A percentile compares a stretch with the other conserved stretches of the same genome.
These are phyloP conservation scores for Calocera cornea DNA, from an alignment of 768 basidiomycete species.

Conservation along the genomic window DNA sequence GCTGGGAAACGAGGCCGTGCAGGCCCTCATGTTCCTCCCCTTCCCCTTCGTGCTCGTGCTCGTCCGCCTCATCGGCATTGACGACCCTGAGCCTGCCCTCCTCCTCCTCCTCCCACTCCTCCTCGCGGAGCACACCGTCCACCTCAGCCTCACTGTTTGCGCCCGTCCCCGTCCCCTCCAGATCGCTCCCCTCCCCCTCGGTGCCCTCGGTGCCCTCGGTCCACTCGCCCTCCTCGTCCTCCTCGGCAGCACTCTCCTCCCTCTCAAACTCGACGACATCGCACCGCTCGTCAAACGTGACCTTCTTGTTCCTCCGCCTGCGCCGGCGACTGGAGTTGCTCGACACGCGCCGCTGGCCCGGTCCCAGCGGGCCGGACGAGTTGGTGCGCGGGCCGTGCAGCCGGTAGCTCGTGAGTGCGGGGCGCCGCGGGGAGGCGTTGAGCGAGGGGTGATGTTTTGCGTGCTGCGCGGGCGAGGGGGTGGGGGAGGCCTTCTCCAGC, in stretches of 20 bases:
- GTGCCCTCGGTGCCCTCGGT: background rate
- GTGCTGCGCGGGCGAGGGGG: background rate
- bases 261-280: constrained; percentile 72
- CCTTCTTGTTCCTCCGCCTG: constrained; percentile 38
- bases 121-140: constrained; percentile 18
- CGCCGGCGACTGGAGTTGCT: background rate
- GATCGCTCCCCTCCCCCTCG: background rate
- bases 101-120: constrained; percentile 19
- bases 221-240: constrained; percentile 19
- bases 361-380: constrained; percentile 11
- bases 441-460: constrained; percentile 3
- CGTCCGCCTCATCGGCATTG: constrained; percentile 2
- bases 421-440: constrained; percentile 5
- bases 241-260: constrained; percentile 24
- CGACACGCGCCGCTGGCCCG: constrained; percentile 32
- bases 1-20: constrained; percentile 52
- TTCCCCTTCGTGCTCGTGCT: constrained; percentile 8
- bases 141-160: background rate
- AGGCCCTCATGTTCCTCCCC: constrained; percentile 8
- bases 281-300: constrained; percentile 64
- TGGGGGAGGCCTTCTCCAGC: background rate
- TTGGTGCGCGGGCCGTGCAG: constrained; percentile 58
- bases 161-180: background rate
- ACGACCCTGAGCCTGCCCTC: constrained; percentile 19
- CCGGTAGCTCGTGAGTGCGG: constrained; percentile 31